Conservation (phyloP, 208 protist genomes). For the Trichomonas gallinae region DNA sequence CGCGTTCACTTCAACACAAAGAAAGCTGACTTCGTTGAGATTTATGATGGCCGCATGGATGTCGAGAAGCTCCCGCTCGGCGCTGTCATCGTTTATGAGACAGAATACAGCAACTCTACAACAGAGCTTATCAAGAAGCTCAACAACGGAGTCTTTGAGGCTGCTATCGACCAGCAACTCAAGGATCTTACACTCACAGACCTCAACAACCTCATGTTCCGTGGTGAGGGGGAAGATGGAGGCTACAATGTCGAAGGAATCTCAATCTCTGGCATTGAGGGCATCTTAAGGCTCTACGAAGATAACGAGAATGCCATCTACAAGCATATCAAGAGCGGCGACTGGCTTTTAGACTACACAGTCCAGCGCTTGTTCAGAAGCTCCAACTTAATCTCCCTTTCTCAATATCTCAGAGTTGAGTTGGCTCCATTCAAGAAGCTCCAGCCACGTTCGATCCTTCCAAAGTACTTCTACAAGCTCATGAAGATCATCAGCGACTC, state of each 20-base stretch:
- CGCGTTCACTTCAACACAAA: not conserved
- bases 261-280: not conserved
- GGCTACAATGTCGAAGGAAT: not conserved
- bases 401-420: not conserved
- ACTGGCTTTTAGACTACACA: not conserved
- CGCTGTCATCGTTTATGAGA: not conserved
- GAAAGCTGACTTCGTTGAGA: not conserved
- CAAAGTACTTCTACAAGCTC: not conserved
- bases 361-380: not conserved
- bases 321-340: not conserved
- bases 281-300: not conserved
- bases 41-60: not conserved
- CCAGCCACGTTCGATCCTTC: not conserved
- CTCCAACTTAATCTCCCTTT: not conserved
- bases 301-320: not conserved
- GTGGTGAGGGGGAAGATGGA: not conserved
- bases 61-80: not conserved
- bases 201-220: not conserved
- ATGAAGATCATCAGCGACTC: not conserved
- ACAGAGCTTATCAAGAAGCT: not conserved
- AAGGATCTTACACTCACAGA: not conserved
- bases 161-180: not conserved
- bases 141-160: not conserved
- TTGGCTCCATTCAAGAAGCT: not conserved
- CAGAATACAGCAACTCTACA: not conserved